These are phyloP conservation scores for Diaporthe sp. DNA, from an alignment of 2,329 filamentous ascomycete species.

Conservation along the genomic window DNA sequence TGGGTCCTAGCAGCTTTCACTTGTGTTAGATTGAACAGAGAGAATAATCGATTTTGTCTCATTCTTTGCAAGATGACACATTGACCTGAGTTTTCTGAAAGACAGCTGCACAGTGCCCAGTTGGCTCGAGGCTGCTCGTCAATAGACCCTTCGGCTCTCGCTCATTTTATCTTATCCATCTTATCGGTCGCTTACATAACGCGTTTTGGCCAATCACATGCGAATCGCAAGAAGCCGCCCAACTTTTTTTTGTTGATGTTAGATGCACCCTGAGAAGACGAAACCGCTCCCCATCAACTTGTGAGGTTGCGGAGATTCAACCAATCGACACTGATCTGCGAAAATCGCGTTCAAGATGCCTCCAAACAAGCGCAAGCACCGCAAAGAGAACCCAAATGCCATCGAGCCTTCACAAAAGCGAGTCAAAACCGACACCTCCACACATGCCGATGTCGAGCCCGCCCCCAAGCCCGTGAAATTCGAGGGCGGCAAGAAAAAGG, in stretches of 20 bases:
- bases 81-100: background rate
- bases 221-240: slow-evolving; percentile 23
- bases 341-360: slow-evolving; percentile 27
- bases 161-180: slow-evolving; percentile 21
- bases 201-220: slow-evolving; percentile 20
- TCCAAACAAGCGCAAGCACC: slow-evolving; percentile 38
- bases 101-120: background rate
- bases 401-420: slow-evolving; percentile 39
- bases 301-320: background rate
- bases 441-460: slow-evolving; percentile 27
- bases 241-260: slow-evolving; percentile 36
- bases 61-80: background rate
- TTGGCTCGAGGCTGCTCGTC: background rate
- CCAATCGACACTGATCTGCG: background rate
- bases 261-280: background rate
- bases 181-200: slow-evolving; percentile 32
- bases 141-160: background rate
- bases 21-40: background rate
- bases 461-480: slow-evolving; percentile 42
- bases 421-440: slow-evolving; percentile 42
- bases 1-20: background rate
- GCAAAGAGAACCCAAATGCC: slow-evolving; percentile 39
- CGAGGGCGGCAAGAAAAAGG: slow-evolving; percentile 35
- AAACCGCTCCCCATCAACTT: background rate
- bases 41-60: background rate